A percentile compares a stretch with the other conserved stretches of the same genome.
Evolutionary conservation across 495 filamentous ascomycete genomes (phyloP).

Genomic region (Articulospora tetracladia): DNA sequence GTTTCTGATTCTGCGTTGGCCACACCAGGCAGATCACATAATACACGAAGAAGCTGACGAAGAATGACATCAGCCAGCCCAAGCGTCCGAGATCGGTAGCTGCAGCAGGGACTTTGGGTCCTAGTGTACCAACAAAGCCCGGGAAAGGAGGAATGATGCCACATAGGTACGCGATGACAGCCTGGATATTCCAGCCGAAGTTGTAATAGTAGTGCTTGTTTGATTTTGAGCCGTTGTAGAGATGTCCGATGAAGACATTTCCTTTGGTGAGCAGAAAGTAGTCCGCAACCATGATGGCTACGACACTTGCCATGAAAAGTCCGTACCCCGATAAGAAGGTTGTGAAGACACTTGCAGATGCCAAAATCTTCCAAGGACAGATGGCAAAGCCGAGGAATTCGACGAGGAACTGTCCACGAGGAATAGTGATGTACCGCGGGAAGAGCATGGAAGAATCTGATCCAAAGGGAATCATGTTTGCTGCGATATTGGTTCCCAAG

Average conservation of each 20-base stretch:
- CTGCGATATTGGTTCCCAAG: slow-evolving; percentile 33
- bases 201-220: slow-evolving; percentile 32
- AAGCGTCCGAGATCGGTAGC: slow-evolving; percentile 33
- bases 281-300: slow-evolving; percentile 31
- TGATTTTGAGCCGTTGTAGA: slow-evolving; percentile 29
- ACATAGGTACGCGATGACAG: slow-evolving; percentile 26
- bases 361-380: slow-evolving; percentile 32
- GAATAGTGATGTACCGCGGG: slow-evolving; percentile 34
- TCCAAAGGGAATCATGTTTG: slow-evolving; percentile 37
- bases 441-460: slow-evolving; percentile 37
- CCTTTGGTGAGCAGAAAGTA: slow-evolving; percentile 31
- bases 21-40: slow-evolving; percentile 34
- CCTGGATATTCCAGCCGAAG: slow-evolving; percentile 29
- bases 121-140: slow-evolving; percentile 31
- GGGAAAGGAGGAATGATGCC: slow-evolving; percentile 30
- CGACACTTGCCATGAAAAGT: slow-evolving; percentile 35
- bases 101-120: slow-evolving; percentile 27
- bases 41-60: slow-evolving; percentile 33
- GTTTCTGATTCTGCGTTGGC: slow-evolving; percentile 34
- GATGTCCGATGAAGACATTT: slow-evolving; percentile 31
- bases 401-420: slow-evolving; percentile 34
- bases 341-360: slow-evolving; percentile 27
- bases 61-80: slow-evolving; percentile 38
- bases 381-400: slow-evolving; percentile 30
- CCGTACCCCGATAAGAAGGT: slow-evolving; percentile 32